Base-by-base conservation (phyloP, 2,329 filamentous ascomycete genomes). In the Gnomoniopsis sp. region DNA sequence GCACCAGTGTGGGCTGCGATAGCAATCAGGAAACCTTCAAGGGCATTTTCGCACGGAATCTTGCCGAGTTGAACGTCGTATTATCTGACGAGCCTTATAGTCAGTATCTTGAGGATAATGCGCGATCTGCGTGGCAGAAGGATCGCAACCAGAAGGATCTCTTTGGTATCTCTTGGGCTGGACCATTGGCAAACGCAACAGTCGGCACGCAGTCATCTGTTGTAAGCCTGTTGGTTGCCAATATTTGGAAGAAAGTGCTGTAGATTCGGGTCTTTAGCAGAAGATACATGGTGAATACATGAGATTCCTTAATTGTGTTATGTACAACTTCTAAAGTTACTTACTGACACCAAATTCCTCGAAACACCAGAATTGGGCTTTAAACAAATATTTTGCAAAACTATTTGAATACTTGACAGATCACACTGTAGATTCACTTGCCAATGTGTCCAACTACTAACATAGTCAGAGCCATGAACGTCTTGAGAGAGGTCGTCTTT, bases 1-100 rank as follows among this genome's bases (percentile, higher is more conserved):
- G 73, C 0, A 63, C 66, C n/a, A 82, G 77, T 55, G 76, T 74
- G 12, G 44, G 19, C 53, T 69, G 66, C 19, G 81, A 86, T 60
- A 80, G 77, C 1, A 77, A 82, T 36, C 85, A 89, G 66, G 60
- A 69, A 54, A 52, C 63, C 22, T 91, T 91, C 79, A 91, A 91
- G 71, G 88, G 88, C 3, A 77, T 90, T 38, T 89, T 90, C 63
- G 77, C 83, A 17, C 79, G 87, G 21, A 89, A 89, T 66, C 72
- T 91, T 21, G 77, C 79, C 36, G 79, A 82, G 56, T 71, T 91
- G 36, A 76, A 88, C 22, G 66, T 34, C 1, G 36, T 55, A 21
- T n/a, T 64, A n/a, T 41, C 36, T 7, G 52, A 33, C 49, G 49
- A 53, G 19, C 66, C 64, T 17, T 70, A 68, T 53, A 49, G 55